phyloP scores from a whole-genome alignment of 805 yeast genomes.

The Cyberlindnera xylosilytica region DNA sequence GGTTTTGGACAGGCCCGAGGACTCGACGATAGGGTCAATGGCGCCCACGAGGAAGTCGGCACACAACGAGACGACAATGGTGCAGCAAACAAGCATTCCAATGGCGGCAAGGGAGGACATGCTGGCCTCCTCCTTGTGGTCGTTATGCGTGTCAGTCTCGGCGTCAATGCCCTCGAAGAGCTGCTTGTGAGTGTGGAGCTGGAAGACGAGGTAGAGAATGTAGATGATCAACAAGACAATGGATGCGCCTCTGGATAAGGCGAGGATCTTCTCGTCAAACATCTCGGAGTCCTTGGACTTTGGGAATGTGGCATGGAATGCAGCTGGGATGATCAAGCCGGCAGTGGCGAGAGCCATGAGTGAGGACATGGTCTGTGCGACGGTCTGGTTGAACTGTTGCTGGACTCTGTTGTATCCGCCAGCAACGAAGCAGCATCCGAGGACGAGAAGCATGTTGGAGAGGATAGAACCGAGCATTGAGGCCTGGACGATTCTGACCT shows the following conservation, averaged over 20 bases:
- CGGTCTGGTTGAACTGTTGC: constrained; percentile 91
- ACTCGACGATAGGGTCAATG: constrained; percentile 81
- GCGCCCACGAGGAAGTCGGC: constrained; percentile 95
- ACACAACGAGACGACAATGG: constrained; percentile 79
- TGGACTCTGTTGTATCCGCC: constrained; percentile 88
- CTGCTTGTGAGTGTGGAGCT: constrained; percentile 78
- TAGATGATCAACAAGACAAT: constrained; percentile 75
- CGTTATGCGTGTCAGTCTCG: constrained; percentile 23
- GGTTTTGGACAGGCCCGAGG: constrained; percentile 87
- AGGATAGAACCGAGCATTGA: constrained; percentile 94
- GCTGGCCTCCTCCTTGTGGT: constrained; percentile 24
- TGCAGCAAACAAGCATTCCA: constrained; percentile 52
- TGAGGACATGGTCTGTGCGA: constrained; percentile 97
- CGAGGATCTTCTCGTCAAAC: constrained; percentile 48
- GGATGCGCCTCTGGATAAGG: constrained; percentile 83
- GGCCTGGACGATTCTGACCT: constrained; percentile 92
- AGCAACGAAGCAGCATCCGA: constrained; percentile 92
- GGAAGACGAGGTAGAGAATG: constrained; percentile 77
- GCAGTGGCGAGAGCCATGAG: constrained; percentile 88
- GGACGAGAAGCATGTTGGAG: constrained; percentile 81
- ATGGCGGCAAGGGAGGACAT: constrained; percentile 56
- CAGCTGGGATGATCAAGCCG: constrained; percentile 91
- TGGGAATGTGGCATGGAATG: constrained; percentile 82
- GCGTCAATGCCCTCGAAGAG: constrained; percentile 60
- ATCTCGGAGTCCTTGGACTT: constrained; percentile 29